phyloP scores from a whole-genome alignment of 2,329 filamentous ascomycete species.

The Paramyrothecium sp. region DNA sequence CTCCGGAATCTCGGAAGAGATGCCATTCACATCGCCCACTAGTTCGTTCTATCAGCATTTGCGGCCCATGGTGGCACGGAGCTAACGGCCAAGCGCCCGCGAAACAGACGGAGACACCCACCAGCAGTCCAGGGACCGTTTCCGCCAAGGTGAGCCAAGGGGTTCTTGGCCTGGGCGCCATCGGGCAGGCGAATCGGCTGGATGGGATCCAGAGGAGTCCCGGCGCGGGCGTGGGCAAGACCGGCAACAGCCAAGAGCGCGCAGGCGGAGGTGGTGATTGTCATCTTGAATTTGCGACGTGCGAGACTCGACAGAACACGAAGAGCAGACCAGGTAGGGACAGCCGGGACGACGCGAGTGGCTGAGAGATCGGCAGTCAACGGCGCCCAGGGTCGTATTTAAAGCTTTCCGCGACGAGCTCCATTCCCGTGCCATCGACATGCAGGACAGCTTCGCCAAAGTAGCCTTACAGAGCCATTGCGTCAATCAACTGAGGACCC shows the following conservation, averaged over 20 bases:
- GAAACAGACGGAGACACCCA: conserved; percentile 20
- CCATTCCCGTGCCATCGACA: neutral
- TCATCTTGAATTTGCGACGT: neutral
- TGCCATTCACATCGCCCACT: conserved; percentile 45
- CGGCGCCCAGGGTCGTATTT: neutral
- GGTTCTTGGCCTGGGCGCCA: conserved; percentile 31
- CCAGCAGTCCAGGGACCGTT: conserved; percentile 54
- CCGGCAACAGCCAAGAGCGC: conserved; percentile 10
- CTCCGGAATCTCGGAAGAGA: conserved; percentile 52
- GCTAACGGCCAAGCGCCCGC: no score
- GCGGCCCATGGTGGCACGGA: no score
- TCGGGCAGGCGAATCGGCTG: conserved; percentile 23
- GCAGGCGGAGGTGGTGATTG: neutral
- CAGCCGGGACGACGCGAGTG: no score
- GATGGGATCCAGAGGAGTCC: conserved; percentile 20
- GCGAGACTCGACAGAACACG: neutral
- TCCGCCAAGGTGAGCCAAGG: conserved; percentile 47
- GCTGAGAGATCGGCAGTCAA: no score
- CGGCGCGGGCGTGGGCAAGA: conserved; percentile 12
- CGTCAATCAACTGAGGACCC: neutral
- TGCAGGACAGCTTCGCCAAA: neutral
- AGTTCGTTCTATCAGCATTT: no score
- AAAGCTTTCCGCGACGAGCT: neutral
- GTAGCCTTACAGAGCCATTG: neutral
- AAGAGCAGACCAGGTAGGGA: neutral